Evolutionary conservation across 73 alveolate species (phyloP), one percentile per base, ranked within the genome.

Genomic region (Breviolum minutum): DNA sequence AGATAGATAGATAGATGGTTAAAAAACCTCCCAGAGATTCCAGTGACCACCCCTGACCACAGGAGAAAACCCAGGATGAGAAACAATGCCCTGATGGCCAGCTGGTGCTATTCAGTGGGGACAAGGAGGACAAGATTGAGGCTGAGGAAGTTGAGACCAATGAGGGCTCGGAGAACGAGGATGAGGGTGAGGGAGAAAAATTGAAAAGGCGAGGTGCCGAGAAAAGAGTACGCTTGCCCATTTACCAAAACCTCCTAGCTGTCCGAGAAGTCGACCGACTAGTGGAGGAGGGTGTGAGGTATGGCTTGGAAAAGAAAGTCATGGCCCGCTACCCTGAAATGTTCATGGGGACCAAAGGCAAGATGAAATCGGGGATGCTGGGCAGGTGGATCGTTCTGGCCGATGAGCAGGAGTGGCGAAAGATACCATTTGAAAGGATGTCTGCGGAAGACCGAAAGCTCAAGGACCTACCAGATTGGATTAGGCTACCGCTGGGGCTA

Each of bases 321-420:
- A 81, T 81, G 89, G 32, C 66, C 20, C 16, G 13, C 7, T 81
- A 8, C 27, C 89, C 89, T 6, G 89, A 81, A 40, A 20, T 81
- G 70, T 81, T 81, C 69, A 81, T 81, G 89, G 89, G 89, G 30
- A 81, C 89, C 4, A 32, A 14, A 6, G 89, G 89, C 32, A 81
- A 32, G 48, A 81, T 81, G 89, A 81, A 81, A 69, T 48, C 89
- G 12, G 89, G 89, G 19, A 81, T 81, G 89, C 12, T 81, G 70
- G 89, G 89, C 61, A 11, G 89, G 10, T 81, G 89, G 89, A 6
- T 81, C 14, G 71, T 81, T 6, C 89, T 48, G 24, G 19, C 61
- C 54, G 89, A 32, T 81, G 89, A 32, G 29, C 89, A 81, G 29
- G 66, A 32, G 3, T 81, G 89, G 89, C 9, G 89, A 20, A 81